These are phyloP conservation scores for Cystobasidium pallidum DNA, from an alignment of 1,284 basidiomycete genomes.

Conservation along the genomic window DNA sequence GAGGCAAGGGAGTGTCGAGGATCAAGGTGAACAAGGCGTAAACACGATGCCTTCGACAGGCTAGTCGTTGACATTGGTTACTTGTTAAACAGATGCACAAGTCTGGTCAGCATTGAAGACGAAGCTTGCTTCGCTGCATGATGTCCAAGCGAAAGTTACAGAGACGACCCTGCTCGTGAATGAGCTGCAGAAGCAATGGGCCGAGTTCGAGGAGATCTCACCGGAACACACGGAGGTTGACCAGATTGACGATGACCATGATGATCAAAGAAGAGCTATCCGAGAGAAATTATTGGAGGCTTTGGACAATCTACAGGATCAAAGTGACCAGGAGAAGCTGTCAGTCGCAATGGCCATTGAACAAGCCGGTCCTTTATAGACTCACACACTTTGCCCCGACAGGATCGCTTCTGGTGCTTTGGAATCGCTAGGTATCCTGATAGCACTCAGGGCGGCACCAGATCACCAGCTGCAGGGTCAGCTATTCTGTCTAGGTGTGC, in stretches of 20 bases:
- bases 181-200: conserved; percentile 26
- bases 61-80: not conserved
- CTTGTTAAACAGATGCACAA: conserved; percentile 16
- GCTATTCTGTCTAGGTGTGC: not conserved
- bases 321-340: conserved; percentile 34
- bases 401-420: conserved; percentile 24
- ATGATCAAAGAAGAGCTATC: conserved; percentile 8
- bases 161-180: conserved; percentile 21
- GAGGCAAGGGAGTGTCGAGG: conserved; percentile 8
- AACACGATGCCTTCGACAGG: too few relatives aligned
- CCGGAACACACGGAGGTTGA: conserved; percentile 4
- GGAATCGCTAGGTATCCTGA: conserved; percentile 27
- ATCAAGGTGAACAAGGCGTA: not conserved
- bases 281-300: conserved; percentile 25
- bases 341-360: not conserved
- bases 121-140: conserved; percentile 25
- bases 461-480: conserved; percentile 30
- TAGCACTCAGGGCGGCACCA: conserved; percentile 21
- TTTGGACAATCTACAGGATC: not conserved
- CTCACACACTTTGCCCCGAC: not conserved
- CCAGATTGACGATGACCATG: conserved; percentile 17
- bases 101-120: conserved; percentile 17
- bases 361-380: too few relatives aligned
- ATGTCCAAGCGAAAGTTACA: conserved; percentile 20
- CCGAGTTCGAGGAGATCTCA: conserved; percentile 1